Evolutionary conservation across 345 rosid species (phyloP).

Genomic region (Noccaea bulbosa): DNA sequence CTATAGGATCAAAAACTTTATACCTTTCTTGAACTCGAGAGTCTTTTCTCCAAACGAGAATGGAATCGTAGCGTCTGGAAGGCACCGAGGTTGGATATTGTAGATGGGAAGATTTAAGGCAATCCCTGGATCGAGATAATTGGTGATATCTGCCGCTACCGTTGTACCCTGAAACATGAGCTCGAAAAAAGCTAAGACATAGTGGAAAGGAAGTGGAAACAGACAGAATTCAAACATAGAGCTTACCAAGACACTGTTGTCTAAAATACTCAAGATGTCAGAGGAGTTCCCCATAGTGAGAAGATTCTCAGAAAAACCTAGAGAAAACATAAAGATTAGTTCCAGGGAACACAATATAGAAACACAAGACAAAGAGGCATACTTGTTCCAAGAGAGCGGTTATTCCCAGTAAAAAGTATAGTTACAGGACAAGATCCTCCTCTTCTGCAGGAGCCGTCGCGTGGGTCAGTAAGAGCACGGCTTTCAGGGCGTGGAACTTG

Average conservation of each 20-base stretch:
- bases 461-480: constrained; percentile 43
- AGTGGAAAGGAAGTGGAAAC: not conserved
- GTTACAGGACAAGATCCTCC: constrained; percentile 74
- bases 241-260: constrained; percentile 58
- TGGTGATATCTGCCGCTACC: constrained; percentile 36
- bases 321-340: constrained; percentile 13
- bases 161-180: constrained; percentile 71
- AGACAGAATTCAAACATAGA: constrained; percentile 9
- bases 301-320: constrained; percentile 62
- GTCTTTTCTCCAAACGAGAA: constrained; percentile 33
- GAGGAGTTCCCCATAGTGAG: constrained; percentile 51
- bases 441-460: constrained; percentile 59
- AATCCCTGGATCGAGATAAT: constrained; percentile 71
- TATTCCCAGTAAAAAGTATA: constrained; percentile 67
- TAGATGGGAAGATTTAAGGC: constrained; percentile 55
- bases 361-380: constrained; percentile 26
- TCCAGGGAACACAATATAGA: not conserved
- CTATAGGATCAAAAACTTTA: not conserved
- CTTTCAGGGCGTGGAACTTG: constrained; percentile 70
- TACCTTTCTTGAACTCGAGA: constrained; percentile 51
- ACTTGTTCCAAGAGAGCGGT: constrained; percentile 71
- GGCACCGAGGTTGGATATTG: constrained; percentile 60
- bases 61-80: constrained; percentile 46
- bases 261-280: constrained; percentile 43
- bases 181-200: constrained; percentile 17